Evolutionary conservation across 1,139 yeast genomes (phyloP), one percentile per base, ranked within the genome.

Genomic region (Geotrichum histeridarum): DNA sequence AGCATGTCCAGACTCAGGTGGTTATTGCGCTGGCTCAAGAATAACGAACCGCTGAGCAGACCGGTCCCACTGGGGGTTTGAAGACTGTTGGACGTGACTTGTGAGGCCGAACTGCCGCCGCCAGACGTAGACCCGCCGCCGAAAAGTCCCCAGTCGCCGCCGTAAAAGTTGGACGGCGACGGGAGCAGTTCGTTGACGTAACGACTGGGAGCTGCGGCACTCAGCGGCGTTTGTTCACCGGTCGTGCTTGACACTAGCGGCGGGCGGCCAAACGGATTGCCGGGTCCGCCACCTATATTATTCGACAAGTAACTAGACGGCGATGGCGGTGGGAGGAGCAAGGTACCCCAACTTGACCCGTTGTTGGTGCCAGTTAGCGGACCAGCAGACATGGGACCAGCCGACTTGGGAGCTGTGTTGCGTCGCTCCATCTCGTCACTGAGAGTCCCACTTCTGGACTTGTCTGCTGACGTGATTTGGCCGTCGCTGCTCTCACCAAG

Each of bases 151-250:
- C 73, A 70, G 43, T 70, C 74, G 38, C 65, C 53, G 5, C 72
- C 66, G 55, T 71, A 73, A 49, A 68, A 70, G 58, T 70, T 70
- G 9, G 74, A 69, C 6, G 77, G 77, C 44, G 76, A 72, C 3
- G 74, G 74, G n/a, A 73, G 60, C 51, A 70, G 61, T 45, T 73
- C 77, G 47, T 65, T 67, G 48, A 73, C 66, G 54, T 70, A 73
- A 31, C 72, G 65, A 27, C 72, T 65, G 14, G 77, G 76, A 22
- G 73, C 61, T 4, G 72, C 69, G 4, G 76, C 75, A 4, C 74
- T 66, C 15, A 71, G 54, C 2, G 77, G 75, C 1, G 76, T 73
- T 55, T 71, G 74, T 49, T 73, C 76, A 1, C 72, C 69, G 48
- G 62, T 62, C 37, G 51, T 50, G 42, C 54, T 56, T 17, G 56